These are phyloP conservation scores for Lentinula lateritia DNA, from an alignment of 768 basidiomycete species.

Conservation along the genomic window DNA sequence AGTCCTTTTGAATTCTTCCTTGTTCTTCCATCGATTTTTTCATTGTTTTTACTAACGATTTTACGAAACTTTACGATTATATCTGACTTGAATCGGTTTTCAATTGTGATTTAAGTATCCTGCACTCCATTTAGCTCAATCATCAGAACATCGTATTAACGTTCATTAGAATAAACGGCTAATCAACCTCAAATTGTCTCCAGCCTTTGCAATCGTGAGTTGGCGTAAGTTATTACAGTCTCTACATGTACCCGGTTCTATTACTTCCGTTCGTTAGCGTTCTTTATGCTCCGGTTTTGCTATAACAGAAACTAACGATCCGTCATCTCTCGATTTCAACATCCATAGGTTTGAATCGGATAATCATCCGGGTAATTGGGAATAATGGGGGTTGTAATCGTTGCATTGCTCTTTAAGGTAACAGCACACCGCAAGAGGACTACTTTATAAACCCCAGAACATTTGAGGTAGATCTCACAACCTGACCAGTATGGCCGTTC, in stretches of 20 bases:
- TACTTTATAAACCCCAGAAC: background rate
- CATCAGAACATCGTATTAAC: background rate
- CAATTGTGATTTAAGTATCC: background rate
- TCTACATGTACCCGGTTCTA: too few species aligned
- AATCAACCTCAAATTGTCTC: background rate
- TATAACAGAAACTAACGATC: background rate
- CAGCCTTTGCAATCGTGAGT: background rate
- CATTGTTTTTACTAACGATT: background rate
- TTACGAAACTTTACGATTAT: background rate
- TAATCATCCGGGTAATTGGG: background rate
- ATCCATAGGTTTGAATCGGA: background rate
- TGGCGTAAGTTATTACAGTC: too few species aligned
- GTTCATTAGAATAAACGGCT: background rate
- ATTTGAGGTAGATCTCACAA: background rate
- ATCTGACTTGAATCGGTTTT: too few species aligned
- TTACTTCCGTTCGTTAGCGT: too few species aligned
- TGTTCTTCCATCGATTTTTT: background rate
- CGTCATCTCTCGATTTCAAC: background rate
- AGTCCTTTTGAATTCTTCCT: background rate
- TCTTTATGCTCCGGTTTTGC: too few species aligned
- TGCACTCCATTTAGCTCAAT: background rate
- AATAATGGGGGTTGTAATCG: background rate
- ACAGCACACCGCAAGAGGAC: background rate
- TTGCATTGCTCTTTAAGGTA: background rate
- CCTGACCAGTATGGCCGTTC: constrained; percentile 54